phyloP scores from a whole-genome alignment of 371 early-diverging fungal genomes.

The Syncephalastrum sp. region DNA sequence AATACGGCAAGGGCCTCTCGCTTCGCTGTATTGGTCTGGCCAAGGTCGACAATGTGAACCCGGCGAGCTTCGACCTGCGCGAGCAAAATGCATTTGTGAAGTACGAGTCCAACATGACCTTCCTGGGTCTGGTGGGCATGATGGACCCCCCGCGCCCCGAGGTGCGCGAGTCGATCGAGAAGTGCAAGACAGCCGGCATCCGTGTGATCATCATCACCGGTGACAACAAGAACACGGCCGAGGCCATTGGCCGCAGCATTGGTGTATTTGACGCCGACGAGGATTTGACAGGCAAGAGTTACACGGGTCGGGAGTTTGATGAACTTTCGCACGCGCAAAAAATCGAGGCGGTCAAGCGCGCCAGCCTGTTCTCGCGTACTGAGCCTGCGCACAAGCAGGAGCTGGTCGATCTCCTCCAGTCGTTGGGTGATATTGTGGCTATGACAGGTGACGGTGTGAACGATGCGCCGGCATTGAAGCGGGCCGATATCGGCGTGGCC shows the following conservation, averaged over 20 bases:
- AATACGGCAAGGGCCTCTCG: slow-evolving; percentile 76
- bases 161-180: slow-evolving; percentile 77
- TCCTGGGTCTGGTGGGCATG: slow-evolving; percentile 94
- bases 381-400: slow-evolving; percentile 95
- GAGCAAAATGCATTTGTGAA: slow-evolving; percentile 66
- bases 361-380: slow-evolving; percentile 90
- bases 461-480: slow-evolving; percentile 97
- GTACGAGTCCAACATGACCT: slow-evolving; percentile 83
- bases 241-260: slow-evolving; percentile 90
- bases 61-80: slow-evolving; percentile 50
- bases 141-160: slow-evolving; percentile 97
- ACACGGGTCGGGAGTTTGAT: slow-evolving; percentile 95
- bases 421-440: slow-evolving; percentile 90
- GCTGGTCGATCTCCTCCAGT: slow-evolving; percentile 88
- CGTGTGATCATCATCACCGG: slow-evolving; percentile 98
- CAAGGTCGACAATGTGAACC: slow-evolving; percentile 64
- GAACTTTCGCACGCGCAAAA: slow-evolving; percentile 73
- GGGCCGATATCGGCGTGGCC: slow-evolving; percentile 97
- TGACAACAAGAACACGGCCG: slow-evolving; percentile 95
- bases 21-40: slow-evolving; percentile 92
- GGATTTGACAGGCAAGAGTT: slow-evolving; percentile 72
- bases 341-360: slow-evolving; percentile 67
- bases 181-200: slow-evolving; percentile 92
- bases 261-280: slow-evolving; percentile 83
- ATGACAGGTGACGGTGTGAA: slow-evolving; percentile 99